Evolutionary conservation across 495 filamentous ascomycete genomes (phyloP).

Genomic region (Penicillium lagena): DNA sequence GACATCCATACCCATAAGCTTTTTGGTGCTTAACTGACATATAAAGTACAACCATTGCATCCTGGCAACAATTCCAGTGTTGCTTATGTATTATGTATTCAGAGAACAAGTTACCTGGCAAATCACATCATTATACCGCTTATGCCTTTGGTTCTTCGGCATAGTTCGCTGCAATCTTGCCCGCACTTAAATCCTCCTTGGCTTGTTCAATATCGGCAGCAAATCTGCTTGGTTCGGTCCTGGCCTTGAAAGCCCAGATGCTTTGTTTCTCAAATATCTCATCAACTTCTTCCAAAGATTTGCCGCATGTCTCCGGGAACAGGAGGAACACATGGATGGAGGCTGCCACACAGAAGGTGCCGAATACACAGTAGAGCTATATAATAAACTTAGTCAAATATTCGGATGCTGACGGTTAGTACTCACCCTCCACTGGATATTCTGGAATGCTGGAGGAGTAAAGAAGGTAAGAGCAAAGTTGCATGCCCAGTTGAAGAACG

Average conservation of each 20-base stretch:
- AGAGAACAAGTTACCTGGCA: no score
- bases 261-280: slow-evolving; percentile 43
- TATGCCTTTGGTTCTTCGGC: not conserved
- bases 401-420: not conserved
- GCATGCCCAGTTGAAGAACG: slow-evolving; percentile 16
- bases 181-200: slow-evolving; percentile 5
- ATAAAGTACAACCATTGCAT: no score
- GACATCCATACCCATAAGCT: no score
- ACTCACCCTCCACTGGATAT: slow-evolving; percentile 45
- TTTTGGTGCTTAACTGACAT: no score
- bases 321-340: slow-evolving; percentile 60
- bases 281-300: slow-evolving; percentile 62
- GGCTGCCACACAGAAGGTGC: slow-evolving; percentile 45
- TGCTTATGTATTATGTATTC: no score
- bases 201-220: slow-evolving; percentile 11
- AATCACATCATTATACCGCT: not conserved
- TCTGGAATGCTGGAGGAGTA: slow-evolving; percentile 53
- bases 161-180: not conserved
- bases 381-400: not conserved
- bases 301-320: slow-evolving; percentile 58
- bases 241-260: slow-evolving; percentile 13
- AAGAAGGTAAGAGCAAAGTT: slow-evolving; percentile 52
- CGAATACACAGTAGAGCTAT: slow-evolving; percentile 10
- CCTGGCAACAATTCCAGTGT: no score
- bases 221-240: slow-evolving; percentile 5